Base-by-base conservation (phyloP, 768 basidiomycete genomes). In the Termitomyces sp. region DNA sequence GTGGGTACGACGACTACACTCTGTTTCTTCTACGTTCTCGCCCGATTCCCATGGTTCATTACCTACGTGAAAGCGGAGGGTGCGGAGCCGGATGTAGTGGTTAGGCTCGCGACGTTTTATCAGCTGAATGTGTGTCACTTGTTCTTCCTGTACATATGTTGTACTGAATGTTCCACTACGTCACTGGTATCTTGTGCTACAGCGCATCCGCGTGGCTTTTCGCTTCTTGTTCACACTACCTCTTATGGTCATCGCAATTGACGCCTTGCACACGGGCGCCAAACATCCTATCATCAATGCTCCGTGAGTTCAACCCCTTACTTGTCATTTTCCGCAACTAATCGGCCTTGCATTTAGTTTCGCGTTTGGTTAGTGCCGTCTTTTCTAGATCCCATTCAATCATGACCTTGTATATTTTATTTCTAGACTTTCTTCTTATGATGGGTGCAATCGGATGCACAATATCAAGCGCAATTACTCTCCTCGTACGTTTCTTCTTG, bases 391-490 rank as follows among this genome's bases (percentile, higher is more conserved):
- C 43, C 52, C 32, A 47, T 33, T 39, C 14, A 20, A 44, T 20
- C 2, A 30, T 27, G 13, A 32, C 39, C 30, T 39, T 8, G 36
- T 20, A n/a, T 30, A 56, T 58, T 52, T 47, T 22, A 54, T 55
- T 51, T 50, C 22, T 62, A 83, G 91, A 93, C 69, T 82, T 90
- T 57, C 75, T 92, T 10, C 71, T 87, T 46, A 86, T 90, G 83
- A 64, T 87, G 53, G 86, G 83, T 22, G 89, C 80, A 18, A 79
- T 93, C 32, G 91, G 91, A 14, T 86, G 86, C 64, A 85, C 92
- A 65, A 78, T 90, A 22, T 93, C 91, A 4, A 91, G 91, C 26
- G 84, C 84, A 18, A 88, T 93, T 24, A 93, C 91, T 4, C 77
- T 93, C 33, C 77, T 93, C 33, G 91, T 91, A 65, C 66, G 85